These are phyloP conservation scores for Extremus antarcticus DNA, from an alignment of 495 filamentous ascomycete genomes.

Conservation along the genomic window DNA sequence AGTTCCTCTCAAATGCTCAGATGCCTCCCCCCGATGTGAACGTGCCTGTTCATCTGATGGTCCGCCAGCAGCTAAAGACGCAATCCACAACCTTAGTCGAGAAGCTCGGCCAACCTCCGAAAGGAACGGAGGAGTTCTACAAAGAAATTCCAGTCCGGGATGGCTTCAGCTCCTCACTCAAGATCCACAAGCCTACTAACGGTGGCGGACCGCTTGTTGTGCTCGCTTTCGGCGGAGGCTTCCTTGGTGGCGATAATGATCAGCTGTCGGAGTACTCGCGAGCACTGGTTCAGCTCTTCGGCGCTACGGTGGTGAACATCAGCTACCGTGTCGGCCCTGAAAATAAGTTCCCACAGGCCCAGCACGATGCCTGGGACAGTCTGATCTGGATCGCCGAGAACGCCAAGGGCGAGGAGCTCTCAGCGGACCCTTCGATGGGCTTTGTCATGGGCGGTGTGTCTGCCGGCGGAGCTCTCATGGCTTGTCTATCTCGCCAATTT, in stretches of 20 bases:
- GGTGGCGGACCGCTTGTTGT: neutral
- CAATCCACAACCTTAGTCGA: neutral
- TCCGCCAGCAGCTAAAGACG: neutral
- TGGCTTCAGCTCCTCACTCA: neutral
- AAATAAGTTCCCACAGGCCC: neutral
- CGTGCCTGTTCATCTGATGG: neutral
- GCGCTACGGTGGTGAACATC: neutral
- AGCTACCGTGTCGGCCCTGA: neutral
- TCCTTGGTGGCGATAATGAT: neutral
- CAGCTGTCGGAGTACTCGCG: neutral
- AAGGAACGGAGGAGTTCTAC: neutral
- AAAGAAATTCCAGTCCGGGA: neutral
- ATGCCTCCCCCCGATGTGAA: neutral
- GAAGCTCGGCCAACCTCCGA: neutral
- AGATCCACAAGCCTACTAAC: neutral
- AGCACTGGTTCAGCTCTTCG: neutral
- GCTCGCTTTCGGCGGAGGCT: neutral
- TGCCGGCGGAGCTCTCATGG: neutral
- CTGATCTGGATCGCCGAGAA: constrained; percentile 2
- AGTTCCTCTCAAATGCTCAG: neutral
- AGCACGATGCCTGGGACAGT: neutral
- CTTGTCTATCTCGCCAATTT: neutral
- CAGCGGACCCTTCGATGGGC: neutral
- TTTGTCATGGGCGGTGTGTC: constrained; percentile 14
- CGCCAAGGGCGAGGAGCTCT: neutral